Percentiles rank a stretch among this genome's conserved stretches.
Evolutionary conservation across 2,329 filamentous ascomycete species (phyloP).

Genomic region (Lachnellula arida): DNA sequence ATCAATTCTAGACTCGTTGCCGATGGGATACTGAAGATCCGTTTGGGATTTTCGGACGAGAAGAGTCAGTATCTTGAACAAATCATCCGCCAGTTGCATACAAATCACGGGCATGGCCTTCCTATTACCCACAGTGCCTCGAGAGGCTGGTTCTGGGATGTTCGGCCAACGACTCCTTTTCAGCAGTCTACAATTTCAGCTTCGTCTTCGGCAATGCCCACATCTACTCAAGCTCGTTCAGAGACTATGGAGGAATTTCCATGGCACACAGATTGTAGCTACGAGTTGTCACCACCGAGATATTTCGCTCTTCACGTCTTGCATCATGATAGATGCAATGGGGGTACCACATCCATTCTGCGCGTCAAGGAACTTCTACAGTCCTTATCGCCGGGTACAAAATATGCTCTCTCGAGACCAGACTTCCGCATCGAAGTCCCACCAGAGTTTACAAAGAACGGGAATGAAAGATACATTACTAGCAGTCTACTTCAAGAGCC

Average conservation of each 20-base stretch:
- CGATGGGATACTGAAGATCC: constrained; percentile 1
- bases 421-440: constrained; percentile 28
- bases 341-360: constrained; percentile 25
- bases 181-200: constrained; percentile 3
- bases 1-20: not conserved
- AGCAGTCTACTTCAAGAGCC: constrained; percentile 21
- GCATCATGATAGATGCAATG: constrained; percentile 22
- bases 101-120: constrained; percentile 14
- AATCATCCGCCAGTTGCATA: not conserved
- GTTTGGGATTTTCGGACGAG: not conserved
- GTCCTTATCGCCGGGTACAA: constrained; percentile 10
- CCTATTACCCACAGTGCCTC: constrained; percentile 24
- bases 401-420: constrained; percentile 14
- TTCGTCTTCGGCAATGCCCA: not conserved
- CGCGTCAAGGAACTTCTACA: constrained; percentile 16
- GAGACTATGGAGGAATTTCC: constrained; percentile 29
- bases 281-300: constrained; percentile 24
- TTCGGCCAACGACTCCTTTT: constrained; percentile 17
- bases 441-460: constrained; percentile 31
- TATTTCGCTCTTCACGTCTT: constrained; percentile 30
- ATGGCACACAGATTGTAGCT: constrained; percentile 32
- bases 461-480: constrained; percentile 14
- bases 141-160: constrained; percentile 29
- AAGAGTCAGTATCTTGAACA: not conserved
- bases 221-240: constrained; percentile 16